Percentiles rank a stretch among this genome's conserved stretches.
Evolutionary conservation across 257 asterid species (phyloP).

Genomic region (Nicotiana sylvestris): DNA sequence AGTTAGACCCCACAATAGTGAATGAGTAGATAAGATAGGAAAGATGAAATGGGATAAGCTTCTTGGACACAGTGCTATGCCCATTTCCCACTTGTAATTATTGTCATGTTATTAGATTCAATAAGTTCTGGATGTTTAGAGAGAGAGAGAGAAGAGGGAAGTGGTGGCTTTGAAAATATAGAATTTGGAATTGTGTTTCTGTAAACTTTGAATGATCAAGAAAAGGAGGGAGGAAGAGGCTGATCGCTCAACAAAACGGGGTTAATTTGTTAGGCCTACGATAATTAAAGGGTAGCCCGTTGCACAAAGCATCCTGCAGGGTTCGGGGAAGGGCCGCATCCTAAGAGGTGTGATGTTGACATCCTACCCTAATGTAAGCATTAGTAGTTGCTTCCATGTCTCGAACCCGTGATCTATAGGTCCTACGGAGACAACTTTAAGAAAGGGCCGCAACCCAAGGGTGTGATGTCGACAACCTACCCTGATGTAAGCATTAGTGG

Average conservation of each 20-base stretch:
- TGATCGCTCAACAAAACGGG: not conserved
- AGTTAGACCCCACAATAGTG: conserved; percentile 46
- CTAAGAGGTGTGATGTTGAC: too few relatives aligned
- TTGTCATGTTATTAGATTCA: conserved; percentile 32
- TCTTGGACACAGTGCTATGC: conserved; percentile 66
- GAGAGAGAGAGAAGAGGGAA: not conserved
- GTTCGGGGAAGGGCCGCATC: too few relatives aligned
- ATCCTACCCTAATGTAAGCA: too few relatives aligned
- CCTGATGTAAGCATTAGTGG: too few relatives aligned
- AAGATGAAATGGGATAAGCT: conserved; percentile 58
- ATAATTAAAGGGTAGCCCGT: not conserved
- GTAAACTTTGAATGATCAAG: not conserved
- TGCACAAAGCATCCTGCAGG: too few relatives aligned
- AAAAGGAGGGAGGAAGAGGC: not conserved
- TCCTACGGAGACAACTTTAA: too few relatives aligned
- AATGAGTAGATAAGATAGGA: conserved; percentile 56
- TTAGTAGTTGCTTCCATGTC: too few relatives aligned
- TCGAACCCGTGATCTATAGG: too few relatives aligned
- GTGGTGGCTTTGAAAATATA: not conserved
- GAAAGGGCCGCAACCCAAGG: too few relatives aligned
- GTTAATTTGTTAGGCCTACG: not conserved
- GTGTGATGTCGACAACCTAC: too few relatives aligned
- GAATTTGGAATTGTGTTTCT: not conserved
- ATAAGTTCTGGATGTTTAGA: conserved; percentile 20
- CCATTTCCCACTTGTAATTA: conserved; percentile 56